These are phyloP conservation scores for Sporothrix brasiliensis DNA, from an alignment of 2,329 filamentous ascomycete genomes.

Conservation along the genomic window DNA sequence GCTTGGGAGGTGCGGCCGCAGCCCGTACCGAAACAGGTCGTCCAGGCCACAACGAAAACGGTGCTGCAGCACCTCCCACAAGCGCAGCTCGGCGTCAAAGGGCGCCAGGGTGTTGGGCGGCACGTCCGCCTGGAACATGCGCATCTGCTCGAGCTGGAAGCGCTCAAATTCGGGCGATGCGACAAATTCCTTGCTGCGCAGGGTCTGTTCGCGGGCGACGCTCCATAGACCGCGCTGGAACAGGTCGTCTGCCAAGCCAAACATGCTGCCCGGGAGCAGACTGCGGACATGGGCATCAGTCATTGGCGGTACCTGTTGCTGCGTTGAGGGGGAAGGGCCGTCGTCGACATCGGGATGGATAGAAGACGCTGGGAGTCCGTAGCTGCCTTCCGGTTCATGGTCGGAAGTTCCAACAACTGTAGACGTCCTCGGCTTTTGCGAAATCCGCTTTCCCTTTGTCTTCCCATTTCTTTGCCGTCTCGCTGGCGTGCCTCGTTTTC, in stretches of 20 bases:
- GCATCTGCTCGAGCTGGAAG: slow-evolving; percentile 9
- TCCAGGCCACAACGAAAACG: slow-evolving; percentile 33
- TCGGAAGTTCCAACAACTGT: background rate
- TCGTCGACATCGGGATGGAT: background rate
- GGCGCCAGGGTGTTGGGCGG: background rate
- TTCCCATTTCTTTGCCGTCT: background rate
- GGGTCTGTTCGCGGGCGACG: slow-evolving; percentile 20
- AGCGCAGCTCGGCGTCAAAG: slow-evolving; percentile 31
- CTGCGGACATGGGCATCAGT: slow-evolving; percentile 28
- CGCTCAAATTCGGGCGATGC: slow-evolving; percentile 14
- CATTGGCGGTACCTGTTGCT: background rate
- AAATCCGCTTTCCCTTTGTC: background rate
- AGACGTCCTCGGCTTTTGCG: background rate
- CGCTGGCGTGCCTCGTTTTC: too few relatives aligned
- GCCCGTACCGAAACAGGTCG: slow-evolving; percentile 36
- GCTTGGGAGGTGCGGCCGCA: slow-evolving; percentile 26
- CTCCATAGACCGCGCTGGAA: slow-evolving; percentile 33
- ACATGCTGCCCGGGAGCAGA: slow-evolving; percentile 31
- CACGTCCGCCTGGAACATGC: background rate
- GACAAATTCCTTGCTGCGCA: slow-evolving; percentile 21
- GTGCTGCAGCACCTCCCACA: slow-evolving; percentile 34
- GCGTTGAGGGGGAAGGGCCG: background rate
- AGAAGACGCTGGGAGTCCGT: too few relatives aligned
- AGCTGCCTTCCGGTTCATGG: too few relatives aligned
- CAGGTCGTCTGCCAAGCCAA: slow-evolving; percentile 32